Base-by-base conservation (phyloP, 2,329 filamentous ascomycete genomes). In the Rutstroemia sp. region DNA sequence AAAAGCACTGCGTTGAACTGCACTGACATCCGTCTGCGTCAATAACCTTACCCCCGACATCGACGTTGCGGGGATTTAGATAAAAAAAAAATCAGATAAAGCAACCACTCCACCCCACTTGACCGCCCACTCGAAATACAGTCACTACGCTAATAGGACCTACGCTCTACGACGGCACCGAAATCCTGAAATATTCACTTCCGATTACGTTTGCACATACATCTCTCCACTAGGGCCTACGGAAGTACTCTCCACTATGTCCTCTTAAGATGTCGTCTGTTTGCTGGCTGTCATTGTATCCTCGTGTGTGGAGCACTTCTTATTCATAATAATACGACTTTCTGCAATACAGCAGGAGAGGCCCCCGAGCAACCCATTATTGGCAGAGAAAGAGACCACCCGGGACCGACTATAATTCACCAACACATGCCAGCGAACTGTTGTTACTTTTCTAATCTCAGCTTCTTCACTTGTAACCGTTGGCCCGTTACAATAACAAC, bases 271-370 rank as follows among this genome's bases (percentile, higher is more conserved):
- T 51, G 30, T 51, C 47, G 25, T 51, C 51, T 38, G 25, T 17
- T 45, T 45, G 25, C n/a, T 51, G 27, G 39, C 30, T 19, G n/a
- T 51, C 38, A 8, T 38, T 38, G 25, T 25, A 45, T 23, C 53
- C 48, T 55, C 47, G 38, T 55, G 41, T 51, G 47, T 51, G 47
- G 46, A 25, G 12, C 53, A 34, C 39, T 7, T 45, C 19, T 50
- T 23, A 53, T 38, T 51, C 30, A 44, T 55, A 45, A 45, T 45
- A 45, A 44, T 50, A 49, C 52, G 23, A 55, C 27, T 44, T 44
- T 16, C 52, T 42, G 2, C 38, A 55, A 44, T 49, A 49, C 27
- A 44, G 44, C 50, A 55, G 46, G 47, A 55, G 47, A 55, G 19
- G 17, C 16, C 34, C 30, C 25, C 23, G 27, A 27, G 19, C 19